Evolutionary conservation across 176 grass and related monocot species (phyloP), one percentile per base, ranked within the genome.

Genomic region (Phoenix dactylifera): DNA sequence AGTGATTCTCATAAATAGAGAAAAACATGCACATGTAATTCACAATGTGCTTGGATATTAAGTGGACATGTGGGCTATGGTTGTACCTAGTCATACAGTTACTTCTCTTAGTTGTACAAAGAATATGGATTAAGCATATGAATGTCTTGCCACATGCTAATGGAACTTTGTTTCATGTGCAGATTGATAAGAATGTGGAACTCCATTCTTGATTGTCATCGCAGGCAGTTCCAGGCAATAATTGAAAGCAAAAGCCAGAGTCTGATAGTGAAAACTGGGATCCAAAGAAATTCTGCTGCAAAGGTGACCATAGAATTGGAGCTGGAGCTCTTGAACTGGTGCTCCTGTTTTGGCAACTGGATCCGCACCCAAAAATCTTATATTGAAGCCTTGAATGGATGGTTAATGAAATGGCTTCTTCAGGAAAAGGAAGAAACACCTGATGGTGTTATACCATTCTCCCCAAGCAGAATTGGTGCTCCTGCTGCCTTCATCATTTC

Each of bases 171-270:
- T 67, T 55, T 52, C 3, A n/a, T 44, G 16, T 80, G 72, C 80
- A 95, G 90, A 71, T 72, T 84, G 74, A 69, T 76, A 16, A 87
- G 57, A 72, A 90, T 95, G 83, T 95, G 90, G 90, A 95, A 78
- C 59, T 72, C 72, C 10, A 80, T 95, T 50, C 69, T 95, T 61
- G 77, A 84, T 18, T 86, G 86, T 63, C 86, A 95, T 35, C 77
- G 57, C 57, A 89, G 86, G 71, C 90, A 95, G 59, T 86, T 95
- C 59, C 76, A 86, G 51, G 69, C 66, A 4, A 74, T 95, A 70
- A 74, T 86, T 16, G 79, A 95, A 81, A 78, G 80, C 79, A 84
- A 79, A 76, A 60, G 62, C 24, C 75, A 95, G 52, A 71, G 74
- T 49, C 74, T 95, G 1, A 59, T 83, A 19, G 79, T 67, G 22